Percentiles rank a stretch among this genome's conserved stretches.
phyloP scores from a whole-genome alignment of 1,284 basidiomycete genomes.

The Athelia sp. region DNA sequence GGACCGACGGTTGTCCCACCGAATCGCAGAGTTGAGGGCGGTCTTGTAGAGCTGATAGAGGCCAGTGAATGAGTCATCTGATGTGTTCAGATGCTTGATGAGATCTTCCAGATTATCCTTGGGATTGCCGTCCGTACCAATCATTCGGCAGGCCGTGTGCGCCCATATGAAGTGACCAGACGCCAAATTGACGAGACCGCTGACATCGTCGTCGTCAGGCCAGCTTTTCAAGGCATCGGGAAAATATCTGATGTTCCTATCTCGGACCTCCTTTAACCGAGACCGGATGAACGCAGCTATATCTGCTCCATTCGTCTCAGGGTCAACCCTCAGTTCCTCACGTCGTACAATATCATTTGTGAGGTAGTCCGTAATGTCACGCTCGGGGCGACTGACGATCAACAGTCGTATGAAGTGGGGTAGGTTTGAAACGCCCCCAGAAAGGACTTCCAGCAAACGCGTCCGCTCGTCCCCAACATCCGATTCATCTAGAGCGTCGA shows the following conservation, averaged over 20 bases:
- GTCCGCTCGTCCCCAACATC: neutral
- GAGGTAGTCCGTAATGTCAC: neutral
- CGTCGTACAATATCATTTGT: neutral
- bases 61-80: too few species aligned
- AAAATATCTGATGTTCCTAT: too few species aligned
- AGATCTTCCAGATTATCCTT: too few species aligned
- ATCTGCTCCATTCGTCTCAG: neutral
- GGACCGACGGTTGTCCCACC: neutral
- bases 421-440: neutral
- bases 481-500: slow-evolving; percentile 1
- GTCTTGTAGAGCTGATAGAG: neutral
- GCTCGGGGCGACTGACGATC: neutral
- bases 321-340: neutral
- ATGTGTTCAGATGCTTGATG: too few species aligned
- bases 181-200: too few species aligned
- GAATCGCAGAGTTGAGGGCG: neutral
- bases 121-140: too few species aligned
- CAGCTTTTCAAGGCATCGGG: too few species aligned
- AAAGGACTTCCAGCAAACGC: neutral
- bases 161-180: too few species aligned
- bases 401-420: neutral
- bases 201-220: too few species aligned
- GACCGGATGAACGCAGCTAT: neutral
- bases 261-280: too few species aligned
- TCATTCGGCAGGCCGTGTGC: too few species aligned